Evolutionary conservation across 495 filamentous ascomycete species (phyloP).

Genomic region (Hypoxylon rickii): DNA sequence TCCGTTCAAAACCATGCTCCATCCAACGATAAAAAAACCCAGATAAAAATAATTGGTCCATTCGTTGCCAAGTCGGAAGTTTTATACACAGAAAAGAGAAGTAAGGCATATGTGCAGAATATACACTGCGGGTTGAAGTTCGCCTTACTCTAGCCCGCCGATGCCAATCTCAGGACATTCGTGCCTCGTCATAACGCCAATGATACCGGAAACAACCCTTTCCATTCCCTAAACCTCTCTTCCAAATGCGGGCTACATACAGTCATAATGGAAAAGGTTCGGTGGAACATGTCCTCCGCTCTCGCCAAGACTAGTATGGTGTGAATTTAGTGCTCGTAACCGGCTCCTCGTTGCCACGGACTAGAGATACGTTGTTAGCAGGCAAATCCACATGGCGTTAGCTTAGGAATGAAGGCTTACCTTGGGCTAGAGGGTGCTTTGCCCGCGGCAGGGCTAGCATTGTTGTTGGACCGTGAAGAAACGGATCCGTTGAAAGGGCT

Average conservation of each 20-base stretch:
- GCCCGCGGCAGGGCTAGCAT: conserved; percentile 42
- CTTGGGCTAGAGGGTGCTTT: conserved; percentile 35
- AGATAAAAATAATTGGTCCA: not conserved
- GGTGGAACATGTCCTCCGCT: not conserved
- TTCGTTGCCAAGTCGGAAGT: not conserved
- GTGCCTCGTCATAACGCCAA: not conserved
- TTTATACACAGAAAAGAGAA: not conserved
- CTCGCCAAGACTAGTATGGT: not conserved
- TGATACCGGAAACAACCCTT: not conserved
- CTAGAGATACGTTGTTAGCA: conserved; percentile 33
- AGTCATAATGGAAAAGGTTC: not conserved
- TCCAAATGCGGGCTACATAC: too few species aligned
- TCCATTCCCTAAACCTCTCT: not conserved
- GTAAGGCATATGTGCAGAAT: not conserved
- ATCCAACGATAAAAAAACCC: not conserved
- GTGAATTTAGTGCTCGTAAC: conserved; percentile 47
- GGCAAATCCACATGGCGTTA: not conserved
- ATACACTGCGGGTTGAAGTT: not conserved
- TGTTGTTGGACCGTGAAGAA: conserved; percentile 37
- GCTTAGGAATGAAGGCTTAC: conserved; percentile 37
- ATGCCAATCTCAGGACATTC: not conserved
- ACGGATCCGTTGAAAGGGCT: conserved; percentile 28
- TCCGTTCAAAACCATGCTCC: not conserved
- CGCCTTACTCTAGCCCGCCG: not conserved
- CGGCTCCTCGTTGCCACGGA: conserved; percentile 60